Base-by-base conservation (phyloP, 345 rosid species). In the Zanthoxylum bungeanum region DNA sequence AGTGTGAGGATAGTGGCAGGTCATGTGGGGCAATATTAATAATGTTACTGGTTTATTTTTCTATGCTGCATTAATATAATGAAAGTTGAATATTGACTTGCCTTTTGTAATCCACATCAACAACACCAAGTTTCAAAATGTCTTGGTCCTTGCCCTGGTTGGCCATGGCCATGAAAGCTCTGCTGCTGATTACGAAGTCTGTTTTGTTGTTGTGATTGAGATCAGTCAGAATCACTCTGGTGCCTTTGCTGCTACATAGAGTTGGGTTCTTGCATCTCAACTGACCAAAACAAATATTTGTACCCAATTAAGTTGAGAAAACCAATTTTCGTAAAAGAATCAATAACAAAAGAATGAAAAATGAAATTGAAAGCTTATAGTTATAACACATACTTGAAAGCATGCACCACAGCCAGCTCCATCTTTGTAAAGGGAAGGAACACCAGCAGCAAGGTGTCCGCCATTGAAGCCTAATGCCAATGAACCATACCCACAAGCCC, bases 351-450 rank as follows among this genome's bases (percentile, higher is more conserved):
- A 4, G 16, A 21, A 30, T 16, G 36, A 31, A 4, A 51, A 63
- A 39, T 31, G n/a, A 11, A 50, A 7, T 14, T 1, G 57, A 3
- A 40, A 24, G 12, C 3, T 49, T 12, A 4, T 7, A 63, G 5
- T 7, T 28, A n/a, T n/a, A n/a, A 2, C 27, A 16, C 51, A 14
- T 4, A 88, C 96, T 89, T 92, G 92, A 74, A 91, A 90, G 78
- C 99, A 92, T 49, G 97, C 91, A 46, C 97, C 98, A 22, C 97
- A 95, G 16, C 93, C 93, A 68, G 87, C 93, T 1, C 99, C 99
- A 39, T 87, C 80, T 80, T 95, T 92, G 84, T 78, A 92, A 73
- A 90, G 78, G 6, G 98, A 83, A 78, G 96, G 82, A 52, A 77
- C 76, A 61, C 78, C 93, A 42, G 89, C 96, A 0, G 99, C 98